These are phyloP conservation scores for Dactylorhiza incarnata DNA, from an alignment of 106 monocot genomes.

Conservation along the genomic window DNA sequence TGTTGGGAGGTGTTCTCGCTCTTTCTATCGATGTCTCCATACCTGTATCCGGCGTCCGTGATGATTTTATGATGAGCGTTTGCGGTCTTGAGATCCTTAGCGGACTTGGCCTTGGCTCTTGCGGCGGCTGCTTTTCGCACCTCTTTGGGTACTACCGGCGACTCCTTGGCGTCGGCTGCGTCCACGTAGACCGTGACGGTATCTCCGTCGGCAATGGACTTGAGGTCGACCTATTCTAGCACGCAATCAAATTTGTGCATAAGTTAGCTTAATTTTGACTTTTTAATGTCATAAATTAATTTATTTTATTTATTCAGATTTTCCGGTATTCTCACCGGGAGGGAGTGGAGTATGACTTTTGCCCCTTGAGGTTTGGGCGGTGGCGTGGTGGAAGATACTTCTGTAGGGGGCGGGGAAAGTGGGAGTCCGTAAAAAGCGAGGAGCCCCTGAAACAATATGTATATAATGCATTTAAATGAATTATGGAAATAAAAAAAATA, in stretches of 20 bases:
- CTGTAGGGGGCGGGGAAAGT: slow-evolving; percentile 8
- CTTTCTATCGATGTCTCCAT: neutral
- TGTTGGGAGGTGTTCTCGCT: neutral
- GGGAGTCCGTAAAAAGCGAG: slow-evolving; percentile 76
- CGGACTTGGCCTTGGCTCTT: slow-evolving; percentile 48
- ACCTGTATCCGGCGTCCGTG: slow-evolving; percentile 75
- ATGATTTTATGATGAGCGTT: slow-evolving; percentile 66
- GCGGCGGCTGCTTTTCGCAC: slow-evolving; percentile 46
- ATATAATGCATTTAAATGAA: neutral
- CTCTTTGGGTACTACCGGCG: slow-evolving; percentile 37
- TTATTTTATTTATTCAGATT: neutral
- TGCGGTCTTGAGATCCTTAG: slow-evolving; percentile 51
- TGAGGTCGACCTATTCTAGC: slow-evolving; percentile 48
- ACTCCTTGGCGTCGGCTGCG: slow-evolving; percentile 44
- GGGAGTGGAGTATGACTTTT: slow-evolving; percentile 64
- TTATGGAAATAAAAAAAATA: too few species aligned
- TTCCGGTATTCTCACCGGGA: slow-evolving; percentile 45
- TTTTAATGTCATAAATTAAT: neutral
- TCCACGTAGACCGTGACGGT: slow-evolving; percentile 76
- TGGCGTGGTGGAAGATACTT: slow-evolving; percentile 6
- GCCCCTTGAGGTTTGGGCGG: slow-evolving; percentile 41
- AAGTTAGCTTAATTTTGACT: neutral
- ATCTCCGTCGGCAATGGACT: slow-evolving; percentile 81
- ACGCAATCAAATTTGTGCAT: neutral
- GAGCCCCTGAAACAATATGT: slow-evolving; percentile 49